A percentile compares a stretch with the other conserved stretches of the same genome.
phyloP scores from a whole-genome alignment of 345 rosid genomes.

The Populus ilicifolia region DNA sequence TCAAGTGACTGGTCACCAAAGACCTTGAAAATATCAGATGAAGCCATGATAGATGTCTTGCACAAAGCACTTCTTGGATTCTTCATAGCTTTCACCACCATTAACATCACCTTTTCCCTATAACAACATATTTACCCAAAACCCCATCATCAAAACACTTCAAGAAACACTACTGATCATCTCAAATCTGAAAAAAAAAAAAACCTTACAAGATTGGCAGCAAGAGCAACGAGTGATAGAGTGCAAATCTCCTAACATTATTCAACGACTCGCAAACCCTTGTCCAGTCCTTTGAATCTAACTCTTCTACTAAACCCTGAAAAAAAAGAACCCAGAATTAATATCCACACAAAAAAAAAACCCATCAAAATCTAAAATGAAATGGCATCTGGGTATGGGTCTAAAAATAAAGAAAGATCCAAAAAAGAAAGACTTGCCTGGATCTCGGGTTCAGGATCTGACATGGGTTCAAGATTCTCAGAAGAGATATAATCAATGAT shows the following conservation, averaged over 20 bases:
- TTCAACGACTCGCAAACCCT: conserved; percentile 77
- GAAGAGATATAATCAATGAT: not conserved
- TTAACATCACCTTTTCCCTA: conserved; percentile 70
- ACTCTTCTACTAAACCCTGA: conserved; percentile 52
- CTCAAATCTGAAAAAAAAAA: not conserved
- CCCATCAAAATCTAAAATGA: not conserved
- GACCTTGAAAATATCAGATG: conserved; percentile 73
- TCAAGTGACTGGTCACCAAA: conserved; percentile 64
- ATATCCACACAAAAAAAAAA: not conserved
- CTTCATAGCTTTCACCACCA: conserved; percentile 82
- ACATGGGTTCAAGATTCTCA: not conserved
- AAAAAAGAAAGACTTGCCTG: not conserved
- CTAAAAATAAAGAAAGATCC: not conserved
- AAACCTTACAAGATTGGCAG: conserved; percentile 61
- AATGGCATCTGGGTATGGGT: not conserved
- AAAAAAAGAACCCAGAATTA: not conserved
- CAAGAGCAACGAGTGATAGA: conserved; percentile 71
- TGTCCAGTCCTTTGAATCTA: conserved; percentile 89
- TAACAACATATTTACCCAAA: not conserved
- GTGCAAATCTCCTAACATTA: conserved; percentile 66
- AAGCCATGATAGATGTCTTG: conserved; percentile 92
- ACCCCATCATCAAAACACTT: conserved; percentile 8
- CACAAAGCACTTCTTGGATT: conserved; percentile 97
- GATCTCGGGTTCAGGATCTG: not conserved
- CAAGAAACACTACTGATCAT: not conserved